These are phyloP conservation scores for Euclidium syriacum DNA, from an alignment of 345 rosid species.

Conservation along the genomic window DNA sequence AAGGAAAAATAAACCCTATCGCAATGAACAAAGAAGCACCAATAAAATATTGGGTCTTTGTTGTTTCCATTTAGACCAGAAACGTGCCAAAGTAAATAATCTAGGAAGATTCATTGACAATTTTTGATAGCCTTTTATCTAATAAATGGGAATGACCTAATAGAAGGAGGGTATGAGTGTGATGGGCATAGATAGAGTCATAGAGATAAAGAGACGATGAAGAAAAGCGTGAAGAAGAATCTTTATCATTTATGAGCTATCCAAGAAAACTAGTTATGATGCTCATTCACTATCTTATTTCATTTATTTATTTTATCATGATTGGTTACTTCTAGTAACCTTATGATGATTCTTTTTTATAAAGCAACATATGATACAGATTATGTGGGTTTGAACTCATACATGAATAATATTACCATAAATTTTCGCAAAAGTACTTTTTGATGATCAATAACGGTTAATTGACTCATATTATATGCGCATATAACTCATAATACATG, in stretches of 20 bases:
- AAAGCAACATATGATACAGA: no score
- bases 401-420: no score
- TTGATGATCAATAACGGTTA: no score
- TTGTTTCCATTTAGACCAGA: neutral
- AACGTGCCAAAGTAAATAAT: neutral
- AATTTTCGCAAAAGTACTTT: no score
- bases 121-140: neutral
- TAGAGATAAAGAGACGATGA: constrained; percentile 13
- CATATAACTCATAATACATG: no score
- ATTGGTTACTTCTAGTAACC: constrained; percentile 1
- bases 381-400: no score
- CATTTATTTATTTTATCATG: neutral
- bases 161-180: constrained; percentile 18
- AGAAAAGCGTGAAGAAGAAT: neutral
- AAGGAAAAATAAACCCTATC: neutral
- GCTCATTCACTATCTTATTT: neutral
- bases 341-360: constrained; percentile 1
- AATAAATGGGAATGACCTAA: constrained; percentile 11
- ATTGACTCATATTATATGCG: no score
- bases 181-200: constrained; percentile 17
- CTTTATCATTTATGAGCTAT: constrained; percentile 7
- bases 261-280: constrained; percentile 5
- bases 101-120: constrained; percentile 6
- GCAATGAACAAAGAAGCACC: neutral
- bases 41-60: neutral